Evolutionary conservation across 768 basidiomycete species (phyloP).

Genomic region (Tricholoma furcatifolium): DNA sequence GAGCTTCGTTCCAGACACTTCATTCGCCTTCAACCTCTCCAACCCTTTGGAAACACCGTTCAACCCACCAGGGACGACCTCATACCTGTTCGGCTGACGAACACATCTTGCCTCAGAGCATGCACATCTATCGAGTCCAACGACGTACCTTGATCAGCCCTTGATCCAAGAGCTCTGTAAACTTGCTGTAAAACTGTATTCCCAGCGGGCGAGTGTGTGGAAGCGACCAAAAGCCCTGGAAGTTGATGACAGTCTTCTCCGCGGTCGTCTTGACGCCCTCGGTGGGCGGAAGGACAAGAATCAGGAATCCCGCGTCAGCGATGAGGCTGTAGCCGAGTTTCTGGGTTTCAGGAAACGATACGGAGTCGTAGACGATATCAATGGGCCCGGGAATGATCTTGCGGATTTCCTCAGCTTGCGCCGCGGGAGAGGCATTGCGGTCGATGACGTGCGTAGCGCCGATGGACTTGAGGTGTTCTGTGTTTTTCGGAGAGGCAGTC

Average conservation of each 20-base stretch:
- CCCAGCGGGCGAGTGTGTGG: conserved; percentile 5
- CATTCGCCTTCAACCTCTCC: conserved; percentile 34
- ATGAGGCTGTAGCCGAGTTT: conserved; percentile 34
- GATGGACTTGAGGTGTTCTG: conserved; percentile 27
- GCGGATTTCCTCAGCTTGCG: conserved; percentile 9
- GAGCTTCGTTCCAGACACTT: conserved; percentile 45
- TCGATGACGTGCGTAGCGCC: conserved; percentile 37
- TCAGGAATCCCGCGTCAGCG: conserved; percentile 35
- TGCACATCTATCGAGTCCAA: neutral
- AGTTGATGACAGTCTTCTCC: conserved; percentile 9
- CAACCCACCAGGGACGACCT: conserved; percentile 43
- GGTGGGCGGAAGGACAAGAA: conserved; percentile 18
- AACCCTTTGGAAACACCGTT: conserved; percentile 41
- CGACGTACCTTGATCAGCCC: no score
- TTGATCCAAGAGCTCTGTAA: neutral
- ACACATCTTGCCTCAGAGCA: neutral
- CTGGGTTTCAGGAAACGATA: conserved; percentile 18
- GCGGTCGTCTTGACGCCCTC: conserved; percentile 14
- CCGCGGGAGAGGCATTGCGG: conserved; percentile 1
- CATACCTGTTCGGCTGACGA: conserved; percentile 42
- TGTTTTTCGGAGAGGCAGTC: conserved; percentile 26
- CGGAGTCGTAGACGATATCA: conserved; percentile 26
- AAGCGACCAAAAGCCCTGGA: conserved; percentile 1
- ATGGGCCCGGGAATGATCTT: conserved; percentile 19
- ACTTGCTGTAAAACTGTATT: conserved; percentile 8